Base-by-base conservation (phyloP, 768 basidiomycete genomes). In the Strobilomyces confusus region DNA sequence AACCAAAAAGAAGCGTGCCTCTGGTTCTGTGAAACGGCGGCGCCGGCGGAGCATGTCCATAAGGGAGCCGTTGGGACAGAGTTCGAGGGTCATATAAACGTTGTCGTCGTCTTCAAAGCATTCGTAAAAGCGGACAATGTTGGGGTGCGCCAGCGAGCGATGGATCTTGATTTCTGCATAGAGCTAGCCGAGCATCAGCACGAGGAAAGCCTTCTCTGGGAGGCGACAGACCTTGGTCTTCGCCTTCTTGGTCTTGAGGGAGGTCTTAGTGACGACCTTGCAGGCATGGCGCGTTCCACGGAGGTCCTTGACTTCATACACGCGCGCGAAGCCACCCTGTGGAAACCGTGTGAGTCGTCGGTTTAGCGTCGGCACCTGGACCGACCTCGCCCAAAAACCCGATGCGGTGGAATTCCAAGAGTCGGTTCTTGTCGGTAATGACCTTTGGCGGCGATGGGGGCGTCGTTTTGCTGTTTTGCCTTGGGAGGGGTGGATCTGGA, bases 131-230 rank as follows among this genome's bases (percentile, higher is more conserved):
- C 75, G 72, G 48, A 98, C 94, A 57, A 99, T 92, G 70, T 99
- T 95, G 17, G 93, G 90, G 62, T 98, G 95, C 23, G 82, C 72
- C 44, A 99, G 80, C 14, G 91, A 86, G 55, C 87, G 84, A 71
- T 99, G 95, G 44, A 99, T 92, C 77, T 95, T 97, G 64, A 99
- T 99, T 78, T 99, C 95, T 55, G 95, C 95, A 65, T 94, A 99
- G 43, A 99, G 82, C 95, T 98, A 51, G 32, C 6, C 37, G 23
- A 23, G 45, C 15, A 44, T 64, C 6, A 63, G 47, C 25, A 34
- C 32, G 43, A 20, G 12, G 8, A 11, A 9, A 19, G 12, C 19
- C 43, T 19, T 22, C 36, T 25, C 11, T 19, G 29, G 9, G 9
- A 9, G 12, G 13, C 26, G 52, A 47, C 77, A 48, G 45, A 92